Evolutionary conservation across 345 rosid species (phyloP), one percentile per base, ranked within the genome.

Genomic region (Populus nigra): DNA sequence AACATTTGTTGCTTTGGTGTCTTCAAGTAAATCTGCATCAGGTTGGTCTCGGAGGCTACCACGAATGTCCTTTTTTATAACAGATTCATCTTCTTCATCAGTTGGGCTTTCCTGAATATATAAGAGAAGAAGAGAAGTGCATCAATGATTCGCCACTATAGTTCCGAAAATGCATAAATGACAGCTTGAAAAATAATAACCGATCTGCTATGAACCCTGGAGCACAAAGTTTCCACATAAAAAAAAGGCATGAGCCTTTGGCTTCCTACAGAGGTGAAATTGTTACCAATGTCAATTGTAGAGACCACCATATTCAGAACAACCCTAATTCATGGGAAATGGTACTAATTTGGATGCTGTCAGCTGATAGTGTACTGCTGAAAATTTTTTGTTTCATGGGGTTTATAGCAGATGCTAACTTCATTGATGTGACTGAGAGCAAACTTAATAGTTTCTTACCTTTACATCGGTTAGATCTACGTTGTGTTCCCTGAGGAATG

Each of bases 381-480:
- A 36, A 36, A 38, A 76, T 68, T 27, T 57, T 71, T 41, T 41
- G 5, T 35, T 3, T 69, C 72, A 6, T 5, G 15, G n/a, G 15
- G 53, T 27, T 59, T 11, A 23, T 11, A 45, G 47, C 57, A n/a
- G 29, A 29, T 31, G 17, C 23, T 66, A 47, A 76, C 29, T 38
- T 41, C 1, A 66, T 13, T 76, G 29, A n/a, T 2, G 63, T 59
- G 23, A 23, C 5, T 31, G 35, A 59, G 11, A 70, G 12, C 35
- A 49, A 79, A 61, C 29, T n/a, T 17, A 5, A 27, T n/a, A 22
- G 66, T 69, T 72, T 16, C 43, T 39, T 85, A 93, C 91, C 88
- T 83, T 55, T 29, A 96, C 93, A 82, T 81, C 74, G 43, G 87
- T 78, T 53, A 93, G 91, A 78, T 96, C 96, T 31, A 96, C 90